phyloP scores from a whole-genome alignment of 2,329 filamentous ascomycete species.

The Colletotrichum spaethianum region DNA sequence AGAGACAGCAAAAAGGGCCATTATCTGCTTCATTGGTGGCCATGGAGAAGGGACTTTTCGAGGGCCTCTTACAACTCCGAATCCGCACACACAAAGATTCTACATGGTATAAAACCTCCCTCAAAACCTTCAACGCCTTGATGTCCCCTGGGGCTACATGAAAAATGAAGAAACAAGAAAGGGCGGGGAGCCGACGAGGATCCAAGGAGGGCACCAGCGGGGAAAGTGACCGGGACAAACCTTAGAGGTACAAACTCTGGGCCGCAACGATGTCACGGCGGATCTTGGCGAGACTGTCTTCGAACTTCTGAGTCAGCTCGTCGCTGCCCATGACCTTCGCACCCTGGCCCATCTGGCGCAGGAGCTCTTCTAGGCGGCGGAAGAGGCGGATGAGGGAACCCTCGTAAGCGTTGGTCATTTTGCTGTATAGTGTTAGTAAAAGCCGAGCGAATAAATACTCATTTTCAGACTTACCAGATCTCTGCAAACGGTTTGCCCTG shows the following conservation, averaged over 20 bases:
- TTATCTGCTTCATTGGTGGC: slow-evolving; percentile 43
- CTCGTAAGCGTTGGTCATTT: slow-evolving; percentile 99
- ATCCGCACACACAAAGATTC: slow-evolving; percentile 36
- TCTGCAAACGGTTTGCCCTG: slow-evolving; percentile 91
- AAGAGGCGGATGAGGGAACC: slow-evolving; percentile 96
- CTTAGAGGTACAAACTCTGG: slow-evolving; percentile 91
- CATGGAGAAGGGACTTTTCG: slow-evolving; percentile 28
- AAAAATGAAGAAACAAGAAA: slow-evolving; percentile 14
- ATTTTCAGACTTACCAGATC: slow-evolving; percentile 83
- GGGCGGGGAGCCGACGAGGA: background rate
- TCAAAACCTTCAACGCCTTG: slow-evolving; percentile 30
- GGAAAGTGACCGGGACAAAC: slow-evolving; percentile 20
- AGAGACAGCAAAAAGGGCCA: slow-evolving; percentile 34
- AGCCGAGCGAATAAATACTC: background rate
- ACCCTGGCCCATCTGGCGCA: slow-evolving; percentile 95
- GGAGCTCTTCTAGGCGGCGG: slow-evolving; percentile 91
- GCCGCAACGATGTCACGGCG: slow-evolving; percentile 94
- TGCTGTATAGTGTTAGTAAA: slow-evolving; percentile 67
- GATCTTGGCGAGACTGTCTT: slow-evolving; percentile 86
- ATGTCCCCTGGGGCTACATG: slow-evolving; percentile 31
- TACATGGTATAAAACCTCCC: slow-evolving; percentile 37
- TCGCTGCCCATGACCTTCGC: slow-evolving; percentile 98
- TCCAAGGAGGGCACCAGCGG: background rate
- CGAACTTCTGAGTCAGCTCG: slow-evolving; percentile 93
- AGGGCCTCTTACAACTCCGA: slow-evolving; percentile 24